A percentile compares a stretch with the other conserved stretches of the same genome.
Evolutionary conservation across 768 basidiomycete genomes (phyloP).

Genomic region (Leccinum arenicola): DNA sequence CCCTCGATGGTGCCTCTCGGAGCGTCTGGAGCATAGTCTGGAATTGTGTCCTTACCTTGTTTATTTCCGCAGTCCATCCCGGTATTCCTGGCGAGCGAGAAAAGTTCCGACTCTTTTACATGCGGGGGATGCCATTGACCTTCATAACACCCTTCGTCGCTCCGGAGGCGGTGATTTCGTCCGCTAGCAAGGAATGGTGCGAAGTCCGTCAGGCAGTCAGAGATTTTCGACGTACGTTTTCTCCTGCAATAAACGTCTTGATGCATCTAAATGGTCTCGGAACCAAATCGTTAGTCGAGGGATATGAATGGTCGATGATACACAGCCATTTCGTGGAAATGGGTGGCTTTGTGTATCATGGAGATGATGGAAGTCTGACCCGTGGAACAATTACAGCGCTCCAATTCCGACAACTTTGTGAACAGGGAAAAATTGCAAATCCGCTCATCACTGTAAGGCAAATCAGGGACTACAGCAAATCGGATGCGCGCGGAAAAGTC

Average conservation of each 20-base stretch:
- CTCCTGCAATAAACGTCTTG: not conserved
- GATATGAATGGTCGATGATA: not conserved
- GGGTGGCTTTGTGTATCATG: not conserved
- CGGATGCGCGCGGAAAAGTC: not conserved
- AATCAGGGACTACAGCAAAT: not conserved
- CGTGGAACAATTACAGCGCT: not conserved
- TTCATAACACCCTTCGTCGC: not conserved
- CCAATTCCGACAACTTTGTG: not conserved
- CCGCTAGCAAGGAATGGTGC: not conserved
- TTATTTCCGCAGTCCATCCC: not conserved
- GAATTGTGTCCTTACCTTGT: not conserved
- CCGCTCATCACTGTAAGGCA: not conserved
- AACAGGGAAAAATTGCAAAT: not conserved
- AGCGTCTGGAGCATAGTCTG: not conserved
- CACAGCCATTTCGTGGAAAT: not conserved
- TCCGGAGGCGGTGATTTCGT: not conserved
- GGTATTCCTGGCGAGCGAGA: not conserved
- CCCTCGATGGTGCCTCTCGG: not conserved
- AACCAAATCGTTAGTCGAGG: not conserved
- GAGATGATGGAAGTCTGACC: not conserved
- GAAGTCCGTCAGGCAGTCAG: not conserved
- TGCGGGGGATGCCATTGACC: not conserved
- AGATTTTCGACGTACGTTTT: not conserved
- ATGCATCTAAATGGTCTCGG: not conserved
- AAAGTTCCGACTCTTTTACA: not conserved